phyloP scores from a whole-genome alignment of 148 eudicot species.

The Dianthus caryophyllus region DNA sequence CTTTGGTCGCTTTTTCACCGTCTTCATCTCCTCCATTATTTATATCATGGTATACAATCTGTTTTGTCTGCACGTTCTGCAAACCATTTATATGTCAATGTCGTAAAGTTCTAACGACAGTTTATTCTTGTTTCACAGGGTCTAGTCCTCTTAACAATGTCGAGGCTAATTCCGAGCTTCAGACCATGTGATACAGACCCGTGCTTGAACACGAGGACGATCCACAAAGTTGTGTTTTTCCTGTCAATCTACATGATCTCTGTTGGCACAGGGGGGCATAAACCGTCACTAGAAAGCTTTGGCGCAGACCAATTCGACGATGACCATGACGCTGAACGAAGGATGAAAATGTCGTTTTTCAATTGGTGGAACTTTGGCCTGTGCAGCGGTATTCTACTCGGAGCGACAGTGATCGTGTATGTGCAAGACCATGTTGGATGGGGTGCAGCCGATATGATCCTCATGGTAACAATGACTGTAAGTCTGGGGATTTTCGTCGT shows the following conservation, averaged over 20 bases:
- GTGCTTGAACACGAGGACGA: constrained; percentile 37
- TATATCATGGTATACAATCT: constrained; percentile 48
- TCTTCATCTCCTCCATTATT: constrained; percentile 45
- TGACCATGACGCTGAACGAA: constrained; percentile 47
- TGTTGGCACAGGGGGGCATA: constrained; percentile 77
- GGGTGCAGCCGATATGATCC: constrained; percentile 49
- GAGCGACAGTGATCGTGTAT: constrained; percentile 69
- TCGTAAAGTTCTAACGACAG: too few species aligned
- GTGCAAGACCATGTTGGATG: constrained; percentile 64
- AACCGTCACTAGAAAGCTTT: constrained; percentile 72
- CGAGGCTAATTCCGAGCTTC: constrained; percentile 48
- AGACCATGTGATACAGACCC: constrained; percentile 39
- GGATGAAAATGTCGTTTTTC: constrained; percentile 67
- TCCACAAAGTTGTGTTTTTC: constrained; percentile 53
- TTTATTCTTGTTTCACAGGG: constrained; percentile 35
- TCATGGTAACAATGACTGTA: constrained; percentile 38
- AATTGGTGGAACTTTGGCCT: constrained; percentile 80
- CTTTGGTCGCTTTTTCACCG: constrained; percentile 59
- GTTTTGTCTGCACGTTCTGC: too few species aligned
- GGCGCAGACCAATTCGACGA: constrained; percentile 92
- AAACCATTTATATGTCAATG: too few species aligned
- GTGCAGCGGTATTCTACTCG: constrained; percentile 56
- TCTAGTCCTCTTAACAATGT: constrained; percentile 49
- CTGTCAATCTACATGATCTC: constrained; percentile 61
- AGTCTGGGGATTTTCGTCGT: constrained; percentile 41